phyloP scores from a whole-genome alignment of 441 rosid genomes.

The Rhodomyrtus psidioides region DNA sequence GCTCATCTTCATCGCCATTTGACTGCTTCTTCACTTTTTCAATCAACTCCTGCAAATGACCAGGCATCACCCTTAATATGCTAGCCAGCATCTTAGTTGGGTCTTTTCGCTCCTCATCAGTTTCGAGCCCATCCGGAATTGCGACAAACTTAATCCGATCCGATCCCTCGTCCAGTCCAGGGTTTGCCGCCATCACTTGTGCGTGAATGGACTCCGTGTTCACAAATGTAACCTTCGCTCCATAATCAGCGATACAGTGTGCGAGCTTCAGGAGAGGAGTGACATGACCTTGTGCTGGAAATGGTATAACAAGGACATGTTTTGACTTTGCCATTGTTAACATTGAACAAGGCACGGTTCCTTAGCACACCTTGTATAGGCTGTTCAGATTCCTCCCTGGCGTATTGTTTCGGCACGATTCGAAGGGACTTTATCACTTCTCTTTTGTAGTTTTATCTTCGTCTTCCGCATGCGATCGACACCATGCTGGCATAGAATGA shows the following conservation, averaged over 20 bases:
- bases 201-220: conserved; percentile 7
- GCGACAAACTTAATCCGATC: conserved; percentile 7
- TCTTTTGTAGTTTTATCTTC: neutral
- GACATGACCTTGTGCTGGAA: conserved; percentile 29
- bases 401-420: neutral
- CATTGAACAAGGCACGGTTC: neutral
- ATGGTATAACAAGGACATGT: conserved; percentile 21
- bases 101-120: conserved; percentile 3
- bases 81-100: neutral
- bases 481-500: neutral
- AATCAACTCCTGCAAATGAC: conserved; percentile 10
- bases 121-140: conserved; percentile 16
- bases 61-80: neutral
- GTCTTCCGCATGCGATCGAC: neutral
- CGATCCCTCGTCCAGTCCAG: neutral
- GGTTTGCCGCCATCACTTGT: neutral
- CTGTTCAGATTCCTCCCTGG: neutral
- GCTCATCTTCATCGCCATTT: neutral
- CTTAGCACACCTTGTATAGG: neutral
- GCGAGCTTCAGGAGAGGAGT: conserved; percentile 30
- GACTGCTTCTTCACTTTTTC: conserved; percentile 4
- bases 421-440: neutral
- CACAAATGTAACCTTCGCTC: conserved; percentile 16
- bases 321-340: neutral
- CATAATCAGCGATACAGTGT: conserved; percentile 6